Percentiles rank a stretch among this genome's conserved stretches.
These are phyloP conservation scores for Achaetomiella virescens DNA, from an alignment of 495 filamentous ascomycete genomes.

Conservation along the genomic window DNA sequence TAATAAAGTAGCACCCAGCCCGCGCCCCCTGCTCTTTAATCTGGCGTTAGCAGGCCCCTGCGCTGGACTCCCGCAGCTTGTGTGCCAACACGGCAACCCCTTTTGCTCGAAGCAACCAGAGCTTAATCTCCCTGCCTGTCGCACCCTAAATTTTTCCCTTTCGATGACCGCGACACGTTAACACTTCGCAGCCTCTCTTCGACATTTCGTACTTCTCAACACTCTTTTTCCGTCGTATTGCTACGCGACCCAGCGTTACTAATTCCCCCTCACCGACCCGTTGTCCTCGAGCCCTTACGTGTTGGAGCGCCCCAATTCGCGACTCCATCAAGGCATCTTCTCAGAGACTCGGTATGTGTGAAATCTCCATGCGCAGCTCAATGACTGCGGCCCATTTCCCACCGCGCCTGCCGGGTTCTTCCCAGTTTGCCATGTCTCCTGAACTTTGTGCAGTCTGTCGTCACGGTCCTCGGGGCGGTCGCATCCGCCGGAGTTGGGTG, in stretches of 20 bases:
- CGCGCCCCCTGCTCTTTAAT: conserved; percentile 22
- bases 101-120: conserved; percentile 28
- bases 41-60: conserved; percentile 17
- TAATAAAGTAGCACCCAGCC: conserved; percentile 11
- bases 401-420: background rate
- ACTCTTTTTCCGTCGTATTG: conserved; percentile 28
- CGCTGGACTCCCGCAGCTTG: conserved; percentile 12
- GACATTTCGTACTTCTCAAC: conserved; percentile 30
- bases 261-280: conserved; percentile 14
- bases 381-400: background rate
- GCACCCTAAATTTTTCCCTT: conserved; percentile 33
- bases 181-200: conserved; percentile 22
- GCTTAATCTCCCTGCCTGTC: conserved; percentile 23
- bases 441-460: no score
- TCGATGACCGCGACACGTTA: conserved; percentile 26
- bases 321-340: conserved; percentile 16
- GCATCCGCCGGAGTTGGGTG: background rate
- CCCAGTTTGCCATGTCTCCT: no score
- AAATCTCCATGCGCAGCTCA: background rate
- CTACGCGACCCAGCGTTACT: conserved; percentile 31
- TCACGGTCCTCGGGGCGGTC: no score
- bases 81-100: conserved; percentile 23
- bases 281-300: background rate
- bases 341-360: conserved; percentile 21
- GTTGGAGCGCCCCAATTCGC: conserved; percentile 23